These are phyloP conservation scores for Arabidopsis lyrata DNA, from an alignment of 441 rosid genomes.

Conservation along the genomic window DNA sequence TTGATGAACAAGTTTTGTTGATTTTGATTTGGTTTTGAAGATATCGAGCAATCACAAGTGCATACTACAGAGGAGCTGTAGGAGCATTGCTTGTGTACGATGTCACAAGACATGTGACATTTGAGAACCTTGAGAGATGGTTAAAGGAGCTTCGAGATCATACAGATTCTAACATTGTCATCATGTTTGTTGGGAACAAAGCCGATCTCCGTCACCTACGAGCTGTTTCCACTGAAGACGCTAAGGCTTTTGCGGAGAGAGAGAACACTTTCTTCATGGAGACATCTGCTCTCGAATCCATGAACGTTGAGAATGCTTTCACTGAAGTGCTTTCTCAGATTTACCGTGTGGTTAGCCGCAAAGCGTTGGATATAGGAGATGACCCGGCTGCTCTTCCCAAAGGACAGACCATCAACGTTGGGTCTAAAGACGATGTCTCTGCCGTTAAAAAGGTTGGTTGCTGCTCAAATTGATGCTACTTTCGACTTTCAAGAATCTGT, in stretches of 20 bases:
- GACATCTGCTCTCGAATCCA: slow-evolving; percentile 66
- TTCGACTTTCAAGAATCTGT: background rate
- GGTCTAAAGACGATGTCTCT: slow-evolving; percentile 65
- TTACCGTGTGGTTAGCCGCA: slow-evolving; percentile 60
- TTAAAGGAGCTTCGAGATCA: slow-evolving; percentile 71
- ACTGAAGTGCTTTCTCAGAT: slow-evolving; percentile 63
- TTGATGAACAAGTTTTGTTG: too few relatives aligned
- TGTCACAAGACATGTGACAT: slow-evolving; percentile 65
- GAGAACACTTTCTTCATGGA: slow-evolving; percentile 70
- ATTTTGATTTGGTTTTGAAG: slow-evolving; percentile 33
- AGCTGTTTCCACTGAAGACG: slow-evolving; percentile 60
- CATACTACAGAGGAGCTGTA: slow-evolving; percentile 69
- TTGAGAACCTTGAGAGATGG: slow-evolving; percentile 69
- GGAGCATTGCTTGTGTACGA: slow-evolving; percentile 69
- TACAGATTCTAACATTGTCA: slow-evolving; percentile 62
- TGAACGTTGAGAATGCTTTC: slow-evolving; percentile 64
- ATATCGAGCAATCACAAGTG: slow-evolving; percentile 74
- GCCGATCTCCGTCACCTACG: slow-evolving; percentile 68
- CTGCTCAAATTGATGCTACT: slow-evolving; percentile 54
- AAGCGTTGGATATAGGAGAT: slow-evolving; percentile 59
- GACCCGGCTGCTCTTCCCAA: slow-evolving; percentile 64
- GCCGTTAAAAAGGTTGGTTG: slow-evolving; percentile 63
- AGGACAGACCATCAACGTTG: slow-evolving; percentile 65
- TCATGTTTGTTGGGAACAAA: slow-evolving; percentile 77
- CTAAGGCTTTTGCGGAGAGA: slow-evolving; percentile 58